Evolutionary conservation across 768 basidiomycete genomes (phyloP).

Genomic region (Collybiopsis luxurians): DNA sequence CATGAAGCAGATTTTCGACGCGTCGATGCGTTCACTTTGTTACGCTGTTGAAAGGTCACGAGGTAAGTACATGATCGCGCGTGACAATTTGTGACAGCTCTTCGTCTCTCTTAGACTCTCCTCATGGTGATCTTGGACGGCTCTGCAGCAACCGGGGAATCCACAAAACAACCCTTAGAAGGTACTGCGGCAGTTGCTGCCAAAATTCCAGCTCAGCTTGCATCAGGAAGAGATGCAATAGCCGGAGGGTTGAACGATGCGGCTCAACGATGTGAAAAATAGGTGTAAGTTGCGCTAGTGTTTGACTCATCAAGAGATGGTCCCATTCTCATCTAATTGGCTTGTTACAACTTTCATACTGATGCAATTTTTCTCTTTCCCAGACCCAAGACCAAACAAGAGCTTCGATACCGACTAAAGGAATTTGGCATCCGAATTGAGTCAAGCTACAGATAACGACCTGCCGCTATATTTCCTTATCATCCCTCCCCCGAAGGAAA

Average conservation of each 20-base stretch:
- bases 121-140: too few species aligned
- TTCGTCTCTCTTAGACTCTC: too few species aligned
- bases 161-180: conserved; percentile 60
- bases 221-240: too few species aligned
- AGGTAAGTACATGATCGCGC: too few species aligned
- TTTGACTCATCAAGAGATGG: conserved; percentile 85
- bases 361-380: too few species aligned
- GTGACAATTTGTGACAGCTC: too few species aligned
- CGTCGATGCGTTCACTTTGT: too few species aligned
- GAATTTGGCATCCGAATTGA: conserved; percentile 94
- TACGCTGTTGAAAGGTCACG: too few species aligned
- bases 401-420: conserved; percentile 89
- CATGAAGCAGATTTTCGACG: too few species aligned
- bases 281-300: conserved; percentile 93
- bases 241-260: too few species aligned
- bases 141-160: conserved; percentile 46
- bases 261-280: conserved; percentile 93
- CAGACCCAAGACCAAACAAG: conserved; percentile 95
- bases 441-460: conserved; percentile 89
- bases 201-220: too few species aligned
- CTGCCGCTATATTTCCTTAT: conserved; percentile 94
- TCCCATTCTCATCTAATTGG: conserved; percentile 21
- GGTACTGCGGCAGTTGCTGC: conserved; percentile 88
- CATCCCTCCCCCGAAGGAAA: conserved; percentile 67
- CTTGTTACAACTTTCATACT: too few species aligned